Base-by-base conservation (phyloP, 129 eudicot genomes). In the Ambrosia trifida region DNA sequence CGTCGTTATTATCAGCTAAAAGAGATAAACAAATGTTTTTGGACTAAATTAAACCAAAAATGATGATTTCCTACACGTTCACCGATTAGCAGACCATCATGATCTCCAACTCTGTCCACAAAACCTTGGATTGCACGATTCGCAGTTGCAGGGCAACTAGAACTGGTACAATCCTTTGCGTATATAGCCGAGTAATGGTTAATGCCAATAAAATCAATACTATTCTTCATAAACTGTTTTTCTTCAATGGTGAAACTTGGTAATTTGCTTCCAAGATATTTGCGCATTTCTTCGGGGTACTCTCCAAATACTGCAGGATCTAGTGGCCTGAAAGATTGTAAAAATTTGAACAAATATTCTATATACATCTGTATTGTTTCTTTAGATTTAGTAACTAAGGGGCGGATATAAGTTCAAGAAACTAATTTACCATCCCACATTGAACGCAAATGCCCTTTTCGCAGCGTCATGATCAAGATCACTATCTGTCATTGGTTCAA, bases 221-320 rank as follows among this genome's bases (percentile, higher is more conserved):
- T 87, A 17, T 76, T 81, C 46, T 65, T 82, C 74, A 94, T 54
- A 8, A 68, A 75, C 9, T 33, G 49, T n/a, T 13, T 81, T 74
- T 94, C 98, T 35, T 87, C 88, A 4, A 53, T 4, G 7, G 90
- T 73, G 82, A 94, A 94, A 16, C 41, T 61, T 7, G 96, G 98
- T 65, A 94, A 63, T 35, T 87, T 69, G 12, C 61, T 80, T 68
- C 95, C 92, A 10, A 57, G 89, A 64, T 72, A 76, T 11, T 68
- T 70, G 8, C 33, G 85, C 95, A 93, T 89, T 82, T 87, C 90
- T 57, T 81, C 66, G 31, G 98, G 98, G 75, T 89, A 94, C 28
- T 87, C 88, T 35, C 98, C 96, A 60, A 83, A 82, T 31, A 89
- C 72, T 40, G 91, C 41, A 5, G 98, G 95, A 81, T 92, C 96